phyloP scores from a whole-genome alignment of 805 yeast species.

The Yueomyces sinensis region DNA sequence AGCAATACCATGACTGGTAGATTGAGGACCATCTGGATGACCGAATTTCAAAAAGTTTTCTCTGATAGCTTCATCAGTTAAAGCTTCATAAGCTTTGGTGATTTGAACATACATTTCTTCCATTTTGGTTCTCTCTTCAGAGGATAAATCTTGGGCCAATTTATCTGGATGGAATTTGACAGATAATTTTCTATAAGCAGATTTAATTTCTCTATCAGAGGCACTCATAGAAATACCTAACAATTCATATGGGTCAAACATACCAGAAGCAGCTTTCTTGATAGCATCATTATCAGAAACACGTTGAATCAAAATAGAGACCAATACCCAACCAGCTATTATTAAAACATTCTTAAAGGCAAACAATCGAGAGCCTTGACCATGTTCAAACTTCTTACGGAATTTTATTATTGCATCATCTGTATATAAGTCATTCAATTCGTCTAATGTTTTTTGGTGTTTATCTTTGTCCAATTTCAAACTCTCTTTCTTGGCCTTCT shows the following conservation, averaged over 20 bases:
- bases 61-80: conserved; percentile 78
- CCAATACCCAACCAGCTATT: conserved; percentile 48
- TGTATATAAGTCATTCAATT: conserved; percentile 12
- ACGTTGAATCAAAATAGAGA: conserved; percentile 29
- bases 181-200: conserved; percentile 76
- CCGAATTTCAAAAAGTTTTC: conserved; percentile 81
- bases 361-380: conserved; percentile 10
- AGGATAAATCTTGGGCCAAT: conserved; percentile 46
- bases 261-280: conserved; percentile 26
- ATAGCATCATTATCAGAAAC: conserved; percentile 33
- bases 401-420: conserved; percentile 11
- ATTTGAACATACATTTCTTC: conserved; percentile 73
- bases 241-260: conserved; percentile 85
- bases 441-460: conserved; percentile 4
- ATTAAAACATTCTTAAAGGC: conserved; percentile 14
- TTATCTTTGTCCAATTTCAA: conserved; percentile 2
- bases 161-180: conserved; percentile 91
- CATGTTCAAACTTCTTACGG: conserved; percentile 9
- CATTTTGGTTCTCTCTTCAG: conserved; percentile 39
- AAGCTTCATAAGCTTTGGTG: conserved; percentile 85
- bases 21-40: conserved; percentile 97
- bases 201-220: conserved; percentile 62
- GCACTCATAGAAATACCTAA: conserved; percentile 62
- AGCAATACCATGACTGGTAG: conserved; percentile 84
- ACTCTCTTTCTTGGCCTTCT: background rate